A percentile compares a stretch with the other conserved stretches of the same genome.
phyloP scores from a whole-genome alignment of 495 filamentous ascomycete genomes.

The Penicillium maclennaniae region DNA sequence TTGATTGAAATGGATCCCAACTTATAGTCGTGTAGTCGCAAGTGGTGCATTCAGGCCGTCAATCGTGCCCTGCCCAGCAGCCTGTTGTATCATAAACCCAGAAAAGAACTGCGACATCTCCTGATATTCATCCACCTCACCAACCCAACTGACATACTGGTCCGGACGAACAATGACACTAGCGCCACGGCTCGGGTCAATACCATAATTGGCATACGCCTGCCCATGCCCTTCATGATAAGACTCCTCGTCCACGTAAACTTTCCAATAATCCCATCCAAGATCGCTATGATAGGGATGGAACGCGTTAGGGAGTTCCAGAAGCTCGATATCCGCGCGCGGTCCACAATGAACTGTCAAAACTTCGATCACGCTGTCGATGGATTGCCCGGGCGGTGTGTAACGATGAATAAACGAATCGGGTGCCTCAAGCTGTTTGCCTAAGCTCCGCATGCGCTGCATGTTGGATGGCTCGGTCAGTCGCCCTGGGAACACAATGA shows the following conservation, averaged over 20 bases:
- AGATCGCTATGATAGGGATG: conserved; percentile 46
- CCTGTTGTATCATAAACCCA: conserved; percentile 11
- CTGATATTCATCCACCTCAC: conserved; percentile 47
- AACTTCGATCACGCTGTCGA: conserved; percentile 50
- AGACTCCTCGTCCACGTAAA: conserved; percentile 59
- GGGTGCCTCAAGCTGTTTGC: conserved; percentile 29
- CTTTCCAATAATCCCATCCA: conserved; percentile 62
- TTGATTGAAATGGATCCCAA: no score
- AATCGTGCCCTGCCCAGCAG: background rate
- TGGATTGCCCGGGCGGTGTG: conserved; percentile 29
- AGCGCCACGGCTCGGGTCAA: conserved; percentile 54
- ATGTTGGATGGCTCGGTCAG: conserved; percentile 35
- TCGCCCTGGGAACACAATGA: conserved; percentile 62
- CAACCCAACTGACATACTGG: conserved; percentile 59
- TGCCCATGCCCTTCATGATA: conserved; percentile 60
- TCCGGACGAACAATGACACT: conserved; percentile 59
- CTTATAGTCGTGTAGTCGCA: background rate
- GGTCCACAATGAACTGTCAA: conserved; percentile 53
- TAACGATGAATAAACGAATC: conserved; percentile 45
- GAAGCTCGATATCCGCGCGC: conserved; percentile 44
- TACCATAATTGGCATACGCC: conserved; percentile 57
- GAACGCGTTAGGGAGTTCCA: conserved; percentile 54
- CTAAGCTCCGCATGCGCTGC: conserved; percentile 42
- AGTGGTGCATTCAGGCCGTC: background rate
- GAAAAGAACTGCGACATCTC: conserved; percentile 14